Conservation (phyloP, 2,329 filamentous ascomycete genomes). For the Epichloe elymi region DNA sequence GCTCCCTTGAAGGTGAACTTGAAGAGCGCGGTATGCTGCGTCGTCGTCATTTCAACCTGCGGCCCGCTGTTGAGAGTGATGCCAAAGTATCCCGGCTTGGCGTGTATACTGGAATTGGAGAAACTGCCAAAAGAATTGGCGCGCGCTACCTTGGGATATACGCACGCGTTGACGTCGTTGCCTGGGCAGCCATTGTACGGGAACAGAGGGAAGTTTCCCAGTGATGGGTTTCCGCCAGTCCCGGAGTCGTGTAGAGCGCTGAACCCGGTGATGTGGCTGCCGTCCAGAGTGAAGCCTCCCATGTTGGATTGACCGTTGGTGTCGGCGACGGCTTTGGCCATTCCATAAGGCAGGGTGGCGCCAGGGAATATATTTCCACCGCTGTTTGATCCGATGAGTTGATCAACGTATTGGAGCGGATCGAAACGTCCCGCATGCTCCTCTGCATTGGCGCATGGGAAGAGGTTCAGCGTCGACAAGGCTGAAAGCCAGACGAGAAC, state of each 20-base stretch:
- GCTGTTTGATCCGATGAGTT: conserved; percentile 21
- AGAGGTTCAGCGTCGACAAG: neutral
- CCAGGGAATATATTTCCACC: conserved; percentile 31
- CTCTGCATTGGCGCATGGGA: neutral
- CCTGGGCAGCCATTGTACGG: conserved; percentile 47
- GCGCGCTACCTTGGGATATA: conserved; percentile 37
- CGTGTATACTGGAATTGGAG: conserved; percentile 35
- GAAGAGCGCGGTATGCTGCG: conserved; percentile 53
- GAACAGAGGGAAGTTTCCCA: conserved; percentile 64
- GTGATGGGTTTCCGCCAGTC: conserved; percentile 43
- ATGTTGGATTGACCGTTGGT: conserved; percentile 26
- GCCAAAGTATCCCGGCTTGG: conserved; percentile 52
- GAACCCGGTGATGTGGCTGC: conserved; percentile 37
- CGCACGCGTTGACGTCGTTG: conserved; percentile 49
- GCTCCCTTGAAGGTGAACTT: conserved; percentile 46
- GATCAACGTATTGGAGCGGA: conserved; percentile 19
- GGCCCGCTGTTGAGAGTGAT: conserved; percentile 46
- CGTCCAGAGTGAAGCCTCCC: conserved; percentile 42
- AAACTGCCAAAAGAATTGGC: conserved; percentile 29
- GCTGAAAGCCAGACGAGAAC: neutral
- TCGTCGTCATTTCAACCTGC: conserved; percentile 52
- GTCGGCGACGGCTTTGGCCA: conserved; percentile 46
- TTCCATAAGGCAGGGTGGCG: conserved; percentile 30
- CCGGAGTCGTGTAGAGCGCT: conserved; percentile 46
- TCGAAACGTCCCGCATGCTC: conserved; percentile 3